Conservation (phyloP, 148 eudicot species). For the Silene uniflora region DNA sequence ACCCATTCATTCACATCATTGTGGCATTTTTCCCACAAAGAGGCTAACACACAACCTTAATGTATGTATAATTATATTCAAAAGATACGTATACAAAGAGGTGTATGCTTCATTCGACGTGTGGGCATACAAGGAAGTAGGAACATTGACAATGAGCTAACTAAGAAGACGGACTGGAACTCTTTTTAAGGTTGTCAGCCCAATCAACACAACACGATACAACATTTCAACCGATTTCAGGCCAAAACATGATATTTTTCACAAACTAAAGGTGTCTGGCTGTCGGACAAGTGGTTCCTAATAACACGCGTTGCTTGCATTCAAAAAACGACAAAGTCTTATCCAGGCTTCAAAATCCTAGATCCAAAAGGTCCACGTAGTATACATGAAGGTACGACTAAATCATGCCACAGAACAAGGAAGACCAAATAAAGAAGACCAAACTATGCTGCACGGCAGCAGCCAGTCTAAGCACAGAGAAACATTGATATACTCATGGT, state of each 20-base stretch:
- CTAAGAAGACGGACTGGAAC: background rate
- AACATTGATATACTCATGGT: background rate
- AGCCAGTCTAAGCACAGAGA: background rate
- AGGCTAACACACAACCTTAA: background rate
- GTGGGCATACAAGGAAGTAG: background rate
- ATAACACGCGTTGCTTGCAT: background rate
- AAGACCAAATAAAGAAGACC: background rate
- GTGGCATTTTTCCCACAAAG: background rate
- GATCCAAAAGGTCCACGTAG: background rate
- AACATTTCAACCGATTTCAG: background rate
- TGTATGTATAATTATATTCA: background rate
- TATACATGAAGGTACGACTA: background rate
- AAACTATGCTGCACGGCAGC: background rate
- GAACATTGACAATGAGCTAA: background rate
- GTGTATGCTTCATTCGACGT: background rate
- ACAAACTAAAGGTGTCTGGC: background rate
- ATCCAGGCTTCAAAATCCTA: background rate
- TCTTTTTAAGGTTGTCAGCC: background rate
- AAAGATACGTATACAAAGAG: background rate
- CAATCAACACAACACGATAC: background rate
- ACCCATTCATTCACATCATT: background rate
- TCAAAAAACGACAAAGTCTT: background rate
- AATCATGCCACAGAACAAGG: background rate
- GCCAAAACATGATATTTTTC: background rate
- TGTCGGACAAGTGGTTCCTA: background rate